These are phyloP conservation scores for Fusarium nelsonii DNA, from an alignment of 2,329 filamentous ascomycete genomes.

Conservation along the genomic window DNA sequence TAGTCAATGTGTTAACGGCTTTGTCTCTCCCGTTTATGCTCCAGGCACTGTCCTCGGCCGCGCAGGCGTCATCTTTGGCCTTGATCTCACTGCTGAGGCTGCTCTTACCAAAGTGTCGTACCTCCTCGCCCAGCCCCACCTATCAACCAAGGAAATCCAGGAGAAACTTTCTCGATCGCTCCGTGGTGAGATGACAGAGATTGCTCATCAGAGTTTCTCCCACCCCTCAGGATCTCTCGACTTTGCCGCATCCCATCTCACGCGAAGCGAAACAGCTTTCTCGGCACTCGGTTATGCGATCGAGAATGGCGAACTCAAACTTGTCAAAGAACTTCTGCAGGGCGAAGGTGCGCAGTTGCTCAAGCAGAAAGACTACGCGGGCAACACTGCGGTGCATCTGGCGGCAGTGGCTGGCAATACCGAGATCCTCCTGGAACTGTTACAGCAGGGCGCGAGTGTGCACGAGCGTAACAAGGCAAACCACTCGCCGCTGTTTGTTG, in stretches of 20 bases:
- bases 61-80: constrained; percentile 88
- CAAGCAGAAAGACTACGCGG: constrained; percentile 82
- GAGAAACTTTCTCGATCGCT: constrained; percentile 79
- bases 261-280: constrained; percentile 72
- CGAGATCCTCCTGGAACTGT: constrained; percentile 69
- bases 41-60: constrained; percentile 81
- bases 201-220: constrained; percentile 77
- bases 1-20: constrained; percentile 85
- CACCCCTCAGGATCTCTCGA: constrained; percentile 73
- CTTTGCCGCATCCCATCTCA: constrained; percentile 58
- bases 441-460: constrained; percentile 73
- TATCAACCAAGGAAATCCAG: constrained; percentile 75
- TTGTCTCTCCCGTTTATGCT: constrained; percentile 82
- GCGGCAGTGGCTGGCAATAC: constrained; percentile 67
- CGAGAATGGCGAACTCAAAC: constrained; percentile 74
- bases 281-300: constrained; percentile 85
- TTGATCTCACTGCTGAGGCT: constrained; percentile 90
- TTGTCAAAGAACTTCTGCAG: constrained; percentile 75
- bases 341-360: constrained; percentile 75
- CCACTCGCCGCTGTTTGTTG: constrained; percentile 75
- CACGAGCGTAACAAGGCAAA: constrained; percentile 74
- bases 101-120: constrained; percentile 93
- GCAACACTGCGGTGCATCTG: constrained; percentile 77
- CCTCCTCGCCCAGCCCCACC: constrained; percentile 75
- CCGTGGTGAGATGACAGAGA: constrained; percentile 87